phyloP scores from a whole-genome alignment of 371 early-diverging fungal species.

The Mucor sp. region DNA sequence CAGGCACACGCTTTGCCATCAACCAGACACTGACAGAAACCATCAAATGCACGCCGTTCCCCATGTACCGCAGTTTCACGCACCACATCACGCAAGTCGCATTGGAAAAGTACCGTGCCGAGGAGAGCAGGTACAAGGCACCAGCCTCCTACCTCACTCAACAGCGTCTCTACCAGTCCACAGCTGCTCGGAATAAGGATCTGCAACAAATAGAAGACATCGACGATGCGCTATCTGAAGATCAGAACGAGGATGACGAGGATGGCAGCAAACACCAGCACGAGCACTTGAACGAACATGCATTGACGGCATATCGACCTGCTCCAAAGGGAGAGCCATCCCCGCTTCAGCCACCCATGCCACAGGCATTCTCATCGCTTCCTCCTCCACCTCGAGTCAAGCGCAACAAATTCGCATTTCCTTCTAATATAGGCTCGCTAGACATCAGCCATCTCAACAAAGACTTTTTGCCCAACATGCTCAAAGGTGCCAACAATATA shows the following conservation, averaged over 20 bases:
- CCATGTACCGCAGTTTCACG: conserved; percentile 32
- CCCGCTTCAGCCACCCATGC: not conserved
- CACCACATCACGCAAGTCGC: conserved; percentile 29
- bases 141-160: conserved; percentile 3
- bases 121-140: conserved; percentile 1
- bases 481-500: conserved; percentile 8
- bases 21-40: conserved; percentile 34
- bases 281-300: not conserved
- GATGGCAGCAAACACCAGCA: not conserved
- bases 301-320: not conserved
- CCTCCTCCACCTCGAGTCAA: conserved; percentile 34
- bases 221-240: not conserved
- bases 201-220: not conserved
- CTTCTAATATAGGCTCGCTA: conserved; percentile 7
- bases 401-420: conserved; percentile 20
- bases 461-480: conserved; percentile 14
- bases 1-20: conserved; percentile 37
- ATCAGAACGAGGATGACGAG: not conserved
- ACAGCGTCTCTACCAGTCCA: conserved; percentile 15
- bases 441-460: conserved; percentile 12
- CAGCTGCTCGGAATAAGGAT: not conserved
- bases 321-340: not conserved
- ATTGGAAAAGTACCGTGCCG: conserved; percentile 18
- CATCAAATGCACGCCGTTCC: conserved; percentile 38
- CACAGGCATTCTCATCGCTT: conserved; percentile 15